Conservation (phyloP, 805 yeast species). For the Zygosaccharomyces rouxii region DNA sequence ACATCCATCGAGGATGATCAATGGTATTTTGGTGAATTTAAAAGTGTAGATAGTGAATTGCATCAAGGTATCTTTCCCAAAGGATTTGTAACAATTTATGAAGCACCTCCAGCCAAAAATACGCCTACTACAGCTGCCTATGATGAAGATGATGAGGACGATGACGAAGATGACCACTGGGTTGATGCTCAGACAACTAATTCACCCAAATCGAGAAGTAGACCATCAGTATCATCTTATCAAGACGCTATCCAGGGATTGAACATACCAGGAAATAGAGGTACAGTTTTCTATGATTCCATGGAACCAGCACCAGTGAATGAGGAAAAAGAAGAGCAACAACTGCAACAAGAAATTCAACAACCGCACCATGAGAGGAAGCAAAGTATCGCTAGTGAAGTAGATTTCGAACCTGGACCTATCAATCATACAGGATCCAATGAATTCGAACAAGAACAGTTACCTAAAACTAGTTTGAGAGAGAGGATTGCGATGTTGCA, state of each 20-base stretch:
- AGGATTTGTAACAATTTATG: conserved; percentile 57
- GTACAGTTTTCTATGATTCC: conserved; percentile 32
- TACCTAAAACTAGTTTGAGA: conserved; percentile 75
- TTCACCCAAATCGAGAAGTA: conserved; percentile 37
- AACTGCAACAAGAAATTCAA: background rate
- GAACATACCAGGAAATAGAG: conserved; percentile 46
- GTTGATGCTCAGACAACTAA: conserved; percentile 20
- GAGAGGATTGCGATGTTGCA: conserved; percentile 85
- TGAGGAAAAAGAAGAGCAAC: conserved; percentile 7
- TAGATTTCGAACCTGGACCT: conserved; percentile 16
- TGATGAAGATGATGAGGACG: conserved; percentile 2
- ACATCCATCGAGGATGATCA: conserved; percentile 82
- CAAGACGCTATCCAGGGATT: conserved; percentile 37
- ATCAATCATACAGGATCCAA: conserved; percentile 20
- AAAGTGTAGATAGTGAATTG: conserved; percentile 38
- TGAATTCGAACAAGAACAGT: conserved; percentile 45
- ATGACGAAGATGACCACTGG: conserved; percentile 10
- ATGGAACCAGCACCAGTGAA: conserved; percentile 15
- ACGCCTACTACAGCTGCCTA: background rate
- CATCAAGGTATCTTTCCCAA: conserved; percentile 81
- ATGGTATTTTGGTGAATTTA: conserved; percentile 76
- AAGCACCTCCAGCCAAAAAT: background rate
- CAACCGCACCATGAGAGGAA: background rate
- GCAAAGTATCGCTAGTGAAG: background rate
- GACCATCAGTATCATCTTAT: conserved; percentile 47